A percentile compares a stretch with the other conserved stretches of the same genome.
Conservation (phyloP, 1,284 basidiomycete species). For the Cronartium ribicola region DNA sequence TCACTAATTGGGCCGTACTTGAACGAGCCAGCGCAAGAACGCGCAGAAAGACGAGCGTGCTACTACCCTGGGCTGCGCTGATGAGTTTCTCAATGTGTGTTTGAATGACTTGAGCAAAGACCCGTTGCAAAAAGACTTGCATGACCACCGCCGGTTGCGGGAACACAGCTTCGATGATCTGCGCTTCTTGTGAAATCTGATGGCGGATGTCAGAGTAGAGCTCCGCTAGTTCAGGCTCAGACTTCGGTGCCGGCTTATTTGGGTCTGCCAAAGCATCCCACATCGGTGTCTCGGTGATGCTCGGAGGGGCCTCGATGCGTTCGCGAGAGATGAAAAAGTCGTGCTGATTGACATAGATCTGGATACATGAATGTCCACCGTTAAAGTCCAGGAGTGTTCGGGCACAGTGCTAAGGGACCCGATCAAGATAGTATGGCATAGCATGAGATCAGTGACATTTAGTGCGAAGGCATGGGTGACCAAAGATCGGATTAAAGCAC, state of each 20-base stretch:
- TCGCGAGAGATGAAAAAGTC: slow-evolving; percentile 94
- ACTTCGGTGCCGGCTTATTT: slow-evolving; percentile 69
- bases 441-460: background rate
- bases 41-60: slow-evolving; percentile 84
- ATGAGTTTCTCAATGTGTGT: slow-evolving; percentile 85
- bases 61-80: slow-evolving; percentile 66
- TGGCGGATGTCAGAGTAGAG: slow-evolving; percentile 81
- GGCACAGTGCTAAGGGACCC: slow-evolving; percentile 73
- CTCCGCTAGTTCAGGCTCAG: slow-evolving; percentile 71
- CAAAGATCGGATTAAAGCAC: slow-evolving; percentile 43
- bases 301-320: slow-evolving; percentile 56
- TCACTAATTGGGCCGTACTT: slow-evolving; percentile 72
- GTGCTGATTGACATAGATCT: slow-evolving; percentile 99
- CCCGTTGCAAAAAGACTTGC: slow-evolving; percentile 95
- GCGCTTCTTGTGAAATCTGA: slow-evolving; percentile 90
- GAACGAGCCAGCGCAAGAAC: slow-evolving; percentile 81
- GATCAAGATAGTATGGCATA: slow-evolving; percentile 6
- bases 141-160: slow-evolving; percentile 95
- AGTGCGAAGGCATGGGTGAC: background rate
- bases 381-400: slow-evolving; percentile 97
- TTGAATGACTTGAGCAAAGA: slow-evolving; percentile 97
- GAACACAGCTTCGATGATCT: slow-evolving; percentile 98
- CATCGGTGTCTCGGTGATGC: slow-evolving; percentile 54
- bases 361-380: slow-evolving; percentile 90
- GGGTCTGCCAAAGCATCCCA: slow-evolving; percentile 80